Evolutionary conservation across 1,284 basidiomycete species (phyloP), one percentile per base, ranked within the genome.

Genomic region (Amylostereum areolatum): DNA sequence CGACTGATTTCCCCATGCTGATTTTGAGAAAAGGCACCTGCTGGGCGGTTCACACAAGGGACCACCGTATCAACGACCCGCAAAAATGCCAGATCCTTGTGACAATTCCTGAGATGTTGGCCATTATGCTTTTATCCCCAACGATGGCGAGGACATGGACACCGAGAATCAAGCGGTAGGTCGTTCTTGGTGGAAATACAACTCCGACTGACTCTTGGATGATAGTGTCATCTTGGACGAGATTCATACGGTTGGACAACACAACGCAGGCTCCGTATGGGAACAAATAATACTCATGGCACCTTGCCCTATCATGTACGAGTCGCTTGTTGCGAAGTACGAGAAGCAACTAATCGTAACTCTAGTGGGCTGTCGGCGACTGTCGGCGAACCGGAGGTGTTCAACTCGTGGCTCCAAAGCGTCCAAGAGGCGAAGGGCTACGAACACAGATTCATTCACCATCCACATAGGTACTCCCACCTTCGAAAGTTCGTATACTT

Each of bases 11-110:
- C 18, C 1, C 9, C 32, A 36, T 29, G 41, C 45, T 25, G 33
- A 24, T 28, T 18, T 18, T 18, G 2, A 29, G 27, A 12, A 52
- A 35, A 82, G 81, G 70, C 46, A 75, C 72, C 51, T 77, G 72
- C 55, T 85, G 83, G 81, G 78, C 83, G 0, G 75, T 86, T 29
- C 81, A 85, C 55, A 85, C 85, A 0, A 72, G 85, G 2, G 85
- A 87, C 53, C 78, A 77, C 60, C 75, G 79, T 2, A 69, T 85
- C 33, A 70, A 84, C 50, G 74, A 86, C 52, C 74, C 83, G 5
- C 75, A 78, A 48, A 79, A 77, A 46, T 84, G 81, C 54, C 84
- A 87, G 59, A 85, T 87, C 39, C 66, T 87, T 5, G 75, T 87
- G 7, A 88, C 84, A 0, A 82, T 86, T 2, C 84, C 84, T 0